Percentiles rank a stretch among this genome's conserved stretches.
These are phyloP conservation scores for Usnea hakonensis DNA, from an alignment of 495 filamentous ascomycete species.

Conservation along the genomic window DNA sequence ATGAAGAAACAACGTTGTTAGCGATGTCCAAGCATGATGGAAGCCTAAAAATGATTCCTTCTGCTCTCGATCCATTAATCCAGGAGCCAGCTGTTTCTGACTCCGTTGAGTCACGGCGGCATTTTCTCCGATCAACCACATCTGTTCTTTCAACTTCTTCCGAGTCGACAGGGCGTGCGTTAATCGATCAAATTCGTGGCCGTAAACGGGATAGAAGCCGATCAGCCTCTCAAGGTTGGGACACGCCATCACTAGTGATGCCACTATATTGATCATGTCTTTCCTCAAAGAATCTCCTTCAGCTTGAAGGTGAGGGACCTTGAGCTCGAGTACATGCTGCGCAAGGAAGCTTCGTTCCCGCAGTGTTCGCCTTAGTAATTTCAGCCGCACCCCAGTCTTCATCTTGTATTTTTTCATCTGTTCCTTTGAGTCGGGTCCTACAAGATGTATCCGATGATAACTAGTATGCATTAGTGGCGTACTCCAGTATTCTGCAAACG, in stretches of 20 bases:
- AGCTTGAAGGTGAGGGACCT: conserved; percentile 43
- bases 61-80: conserved; percentile 52
- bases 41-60: conserved; percentile 61
- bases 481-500: neutral
- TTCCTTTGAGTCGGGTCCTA: conserved; percentile 56
- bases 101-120: conserved; percentile 38
- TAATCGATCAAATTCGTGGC: conserved; percentile 64
- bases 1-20: conserved; percentile 71
- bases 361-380: conserved; percentile 69
- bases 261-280: conserved; percentile 62
- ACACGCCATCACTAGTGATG: conserved; percentile 78
- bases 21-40: conserved; percentile 60
- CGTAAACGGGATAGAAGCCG: conserved; percentile 63
- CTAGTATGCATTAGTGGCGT: conserved; percentile 32
- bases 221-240: conserved; percentile 72
- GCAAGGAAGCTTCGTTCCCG: conserved; percentile 62
- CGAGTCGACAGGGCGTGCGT: conserved; percentile 74
- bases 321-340: conserved; percentile 63
- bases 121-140: conserved; percentile 63
- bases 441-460: conserved; percentile 62
- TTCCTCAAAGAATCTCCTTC: conserved; percentile 42
- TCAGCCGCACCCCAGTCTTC: conserved; percentile 59
- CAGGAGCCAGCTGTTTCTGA: conserved; percentile 40
- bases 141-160: conserved; percentile 63
- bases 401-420: conserved; percentile 61